Evolutionary conservation across 2,329 filamentous ascomycete species (phyloP).

Genomic region (Sodiomyces alkalinus): DNA sequence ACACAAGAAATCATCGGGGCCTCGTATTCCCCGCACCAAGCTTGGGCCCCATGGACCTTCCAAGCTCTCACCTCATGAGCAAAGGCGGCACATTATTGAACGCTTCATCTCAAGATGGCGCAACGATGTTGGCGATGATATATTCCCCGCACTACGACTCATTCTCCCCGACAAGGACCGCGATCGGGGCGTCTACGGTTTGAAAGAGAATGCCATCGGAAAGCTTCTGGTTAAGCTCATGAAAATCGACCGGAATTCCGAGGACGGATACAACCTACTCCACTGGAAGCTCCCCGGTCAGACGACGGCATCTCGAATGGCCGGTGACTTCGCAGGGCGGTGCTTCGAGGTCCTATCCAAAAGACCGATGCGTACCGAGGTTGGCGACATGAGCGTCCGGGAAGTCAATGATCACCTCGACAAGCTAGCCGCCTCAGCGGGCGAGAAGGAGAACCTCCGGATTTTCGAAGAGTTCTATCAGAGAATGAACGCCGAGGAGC

Average conservation of each 20-base stretch:
- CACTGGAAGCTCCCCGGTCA: constrained; percentile 87
- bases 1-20: constrained; percentile 54
- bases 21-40: constrained; percentile 33
- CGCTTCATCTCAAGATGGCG: constrained; percentile 80
- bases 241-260: constrained; percentile 80
- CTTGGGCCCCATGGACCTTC: constrained; percentile 41
- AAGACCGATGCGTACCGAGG: constrained; percentile 56
- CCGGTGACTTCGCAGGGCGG: constrained; percentile 82
- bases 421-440: constrained; percentile 54
- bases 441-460: constrained; percentile 70
- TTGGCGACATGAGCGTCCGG: constrained; percentile 69
- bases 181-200: constrained; percentile 79
- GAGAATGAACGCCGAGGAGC: constrained; percentile 82
- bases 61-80: constrained; percentile 57
- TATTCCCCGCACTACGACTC: constrained; percentile 82
- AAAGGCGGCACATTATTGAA: constrained; percentile 66
- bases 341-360: constrained; percentile 81
- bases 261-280: constrained; percentile 70
- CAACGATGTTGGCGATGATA: constrained; percentile 74
- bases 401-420: constrained; percentile 84
- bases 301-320: constrained; percentile 44
- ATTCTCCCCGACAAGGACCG: constrained; percentile 89
- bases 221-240: constrained; percentile 84
- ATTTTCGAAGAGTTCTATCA: constrained; percentile 77
- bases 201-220: constrained; percentile 85